A percentile compares a stretch with the other conserved stretches of the same genome.
phyloP scores from a whole-genome alignment of 257 asterid genomes.

The Solanum bulbocastanum region DNA sequence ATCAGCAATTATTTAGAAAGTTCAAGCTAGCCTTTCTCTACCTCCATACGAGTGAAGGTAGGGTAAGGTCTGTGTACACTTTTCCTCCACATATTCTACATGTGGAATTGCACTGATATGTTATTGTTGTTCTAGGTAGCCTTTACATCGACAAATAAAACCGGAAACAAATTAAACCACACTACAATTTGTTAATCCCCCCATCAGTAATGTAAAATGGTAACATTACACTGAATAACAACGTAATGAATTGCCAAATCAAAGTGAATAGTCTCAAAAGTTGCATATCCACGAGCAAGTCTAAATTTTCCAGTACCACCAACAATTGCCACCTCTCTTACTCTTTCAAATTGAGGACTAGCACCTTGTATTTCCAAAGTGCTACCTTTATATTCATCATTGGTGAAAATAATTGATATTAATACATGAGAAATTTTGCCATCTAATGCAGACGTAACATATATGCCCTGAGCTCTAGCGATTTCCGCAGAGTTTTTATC shows the following conservation, averaged over 20 bases:
- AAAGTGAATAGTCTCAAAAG: conserved; percentile 39
- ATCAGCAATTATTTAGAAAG: background rate
- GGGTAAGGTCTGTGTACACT: background rate
- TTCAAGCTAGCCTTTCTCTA: background rate
- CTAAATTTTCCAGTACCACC: conserved; percentile 56
- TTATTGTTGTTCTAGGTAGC: background rate
- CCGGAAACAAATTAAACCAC: background rate
- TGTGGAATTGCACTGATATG: background rate
- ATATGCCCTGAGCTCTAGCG: conserved; percentile 21
- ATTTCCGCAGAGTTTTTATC: conserved; percentile 23
- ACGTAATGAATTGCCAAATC: conserved; percentile 16
- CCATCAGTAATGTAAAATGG: conserved; percentile 17
- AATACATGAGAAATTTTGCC: conserved; percentile 36
- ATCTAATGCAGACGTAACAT: conserved; percentile 44
- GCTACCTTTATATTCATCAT: conserved; percentile 21
- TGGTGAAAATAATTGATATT: conserved; percentile 35
- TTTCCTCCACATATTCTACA: too few species aligned
- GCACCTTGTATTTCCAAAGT: conserved; percentile 42
- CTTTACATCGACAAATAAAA: background rate
- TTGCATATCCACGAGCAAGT: conserved; percentile 38
- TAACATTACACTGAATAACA: conserved; percentile 28
- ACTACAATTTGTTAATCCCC: background rate
- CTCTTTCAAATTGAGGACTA: conserved; percentile 35
- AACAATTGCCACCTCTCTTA: conserved; percentile 48
- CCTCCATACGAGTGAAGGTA: background rate